phyloP scores from a whole-genome alignment of 1,284 basidiomycete genomes.

The Cystobasidiaceae sp. region DNA sequence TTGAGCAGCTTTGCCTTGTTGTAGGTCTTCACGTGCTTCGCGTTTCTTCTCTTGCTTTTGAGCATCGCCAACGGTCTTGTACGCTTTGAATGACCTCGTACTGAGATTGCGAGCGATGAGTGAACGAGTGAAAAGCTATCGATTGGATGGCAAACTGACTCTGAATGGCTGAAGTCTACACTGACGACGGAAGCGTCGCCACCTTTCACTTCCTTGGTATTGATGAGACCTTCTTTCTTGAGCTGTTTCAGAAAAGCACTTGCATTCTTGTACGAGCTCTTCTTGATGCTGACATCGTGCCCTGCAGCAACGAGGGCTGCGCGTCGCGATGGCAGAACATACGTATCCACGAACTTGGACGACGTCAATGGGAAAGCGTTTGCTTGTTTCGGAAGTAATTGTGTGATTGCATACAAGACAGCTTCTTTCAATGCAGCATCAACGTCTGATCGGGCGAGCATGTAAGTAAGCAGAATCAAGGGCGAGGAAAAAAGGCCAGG shows the following conservation, averaged over 20 bases:
- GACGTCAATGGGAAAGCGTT: constrained; percentile 2
- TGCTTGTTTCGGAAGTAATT: background rate
- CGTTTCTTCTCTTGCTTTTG: constrained; percentile 28
- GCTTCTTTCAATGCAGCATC: constrained; percentile 18
- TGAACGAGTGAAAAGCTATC: too few relatives aligned
- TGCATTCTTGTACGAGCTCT: constrained; percentile 27
- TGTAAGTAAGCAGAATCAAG: too few relatives aligned
- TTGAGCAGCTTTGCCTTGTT: background rate
- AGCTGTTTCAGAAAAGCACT: constrained; percentile 20
- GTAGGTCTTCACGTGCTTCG: background rate
- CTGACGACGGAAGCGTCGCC: constrained; percentile 20
- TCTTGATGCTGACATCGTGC: constrained; percentile 19
- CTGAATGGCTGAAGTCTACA: constrained; percentile 9
- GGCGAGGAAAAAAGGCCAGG: too few relatives aligned
- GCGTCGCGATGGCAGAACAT: constrained; percentile 16
- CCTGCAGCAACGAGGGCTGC: background rate
- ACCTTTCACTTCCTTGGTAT: constrained; percentile 23
- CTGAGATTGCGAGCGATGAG: too few relatives aligned
- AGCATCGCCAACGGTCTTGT: constrained; percentile 20
- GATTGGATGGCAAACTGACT: constrained; percentile 1
- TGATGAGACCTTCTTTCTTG: constrained; percentile 25
- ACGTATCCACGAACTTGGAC: constrained; percentile 27
- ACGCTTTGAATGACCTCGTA: constrained; percentile 12
- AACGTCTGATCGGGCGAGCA: too few relatives aligned
- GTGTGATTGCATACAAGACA: constrained; percentile 8